These are phyloP conservation scores for Eucalyptus tenuipes DNA, from an alignment of 345 rosid genomes.

Conservation along the genomic window DNA sequence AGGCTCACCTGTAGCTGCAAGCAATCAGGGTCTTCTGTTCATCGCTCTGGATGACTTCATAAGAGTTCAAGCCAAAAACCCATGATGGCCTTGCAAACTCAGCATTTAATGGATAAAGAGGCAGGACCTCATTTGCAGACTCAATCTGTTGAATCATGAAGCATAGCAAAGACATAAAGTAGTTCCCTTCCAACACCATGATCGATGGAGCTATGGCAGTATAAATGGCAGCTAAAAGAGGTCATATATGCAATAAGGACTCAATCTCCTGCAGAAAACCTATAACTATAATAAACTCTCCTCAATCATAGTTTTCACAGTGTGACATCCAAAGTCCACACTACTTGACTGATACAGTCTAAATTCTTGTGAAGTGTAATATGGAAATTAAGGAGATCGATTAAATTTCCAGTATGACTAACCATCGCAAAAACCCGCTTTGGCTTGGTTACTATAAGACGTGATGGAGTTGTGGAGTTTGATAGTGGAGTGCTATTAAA, in stretches of 20 bases:
- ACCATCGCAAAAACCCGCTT: neutral
- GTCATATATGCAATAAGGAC: neutral
- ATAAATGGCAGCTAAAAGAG: neutral
- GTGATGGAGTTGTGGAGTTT: neutral
- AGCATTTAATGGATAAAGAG: slow-evolving; percentile 52
- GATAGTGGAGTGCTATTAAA: neutral
- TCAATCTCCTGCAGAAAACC: neutral
- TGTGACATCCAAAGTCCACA: neutral
- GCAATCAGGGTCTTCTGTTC: slow-evolving; percentile 55
- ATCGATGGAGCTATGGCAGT: neutral
- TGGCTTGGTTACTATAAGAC: neutral
- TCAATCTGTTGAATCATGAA: slow-evolving; percentile 40
- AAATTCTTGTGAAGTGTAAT: neutral
- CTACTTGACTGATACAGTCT: neutral
- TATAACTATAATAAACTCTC: neutral
- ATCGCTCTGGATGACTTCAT: slow-evolving; percentile 46
- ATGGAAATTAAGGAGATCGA: neutral
- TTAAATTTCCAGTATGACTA: neutral
- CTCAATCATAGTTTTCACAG: neutral
- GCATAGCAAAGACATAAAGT: neutral
- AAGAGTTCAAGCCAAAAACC: slow-evolving; percentile 78
- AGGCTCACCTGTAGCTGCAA: slow-evolving; percentile 72
- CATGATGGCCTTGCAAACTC: slow-evolving; percentile 85
- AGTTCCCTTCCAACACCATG: neutral
- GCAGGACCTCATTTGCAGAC: slow-evolving; percentile 39